Evolutionary conservation across 2,329 filamentous ascomycete species (phyloP).

Genomic region (Arthrobotrys conoides): DNA sequence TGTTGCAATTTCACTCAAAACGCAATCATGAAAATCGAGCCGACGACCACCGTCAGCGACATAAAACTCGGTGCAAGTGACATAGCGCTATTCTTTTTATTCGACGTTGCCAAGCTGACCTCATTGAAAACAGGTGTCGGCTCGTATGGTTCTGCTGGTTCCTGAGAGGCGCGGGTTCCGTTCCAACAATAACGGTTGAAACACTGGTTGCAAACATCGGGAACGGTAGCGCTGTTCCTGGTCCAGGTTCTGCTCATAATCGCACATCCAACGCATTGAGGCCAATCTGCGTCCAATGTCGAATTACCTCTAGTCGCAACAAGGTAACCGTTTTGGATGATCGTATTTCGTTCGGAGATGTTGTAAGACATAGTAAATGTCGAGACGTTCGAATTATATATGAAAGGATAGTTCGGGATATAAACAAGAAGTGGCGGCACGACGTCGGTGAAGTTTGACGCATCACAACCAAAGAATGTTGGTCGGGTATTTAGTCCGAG

Average conservation of each 20-base stretch:
- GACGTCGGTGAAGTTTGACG: conserved; percentile 73
- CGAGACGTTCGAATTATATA: conserved; percentile 80
- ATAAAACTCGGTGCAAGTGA: conserved; percentile 35
- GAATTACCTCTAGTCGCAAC: conserved; percentile 86
- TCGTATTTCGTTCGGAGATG: conserved; percentile 77
- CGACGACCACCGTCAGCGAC: conserved; percentile 28
- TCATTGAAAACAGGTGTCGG: conserved; percentile 65
- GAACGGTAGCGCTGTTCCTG: conserved; percentile 76
- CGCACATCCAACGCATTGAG: conserved; percentile 88
- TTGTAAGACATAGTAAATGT: conserved; percentile 80
- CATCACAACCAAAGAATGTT: conserved; percentile 85
- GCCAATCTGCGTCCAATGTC: conserved; percentile 81
- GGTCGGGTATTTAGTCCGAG: conserved; percentile 80
- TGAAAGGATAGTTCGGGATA: conserved; percentile 87
- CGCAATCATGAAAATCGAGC: conserved; percentile 26
- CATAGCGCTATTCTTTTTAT: conserved; percentile 31
- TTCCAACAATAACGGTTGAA: conserved; percentile 93
- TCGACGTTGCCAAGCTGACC: background rate
- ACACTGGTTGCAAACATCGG: conserved; percentile 80
- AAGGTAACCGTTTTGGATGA: conserved; percentile 89
- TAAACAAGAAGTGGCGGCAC: conserved; percentile 83
- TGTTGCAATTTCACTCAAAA: conserved; percentile 21
- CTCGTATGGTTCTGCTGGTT: conserved; percentile 67
- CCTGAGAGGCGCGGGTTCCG: conserved; percentile 74
- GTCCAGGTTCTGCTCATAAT: conserved; percentile 82